These are phyloP conservation scores for Yamadazyma philogaea DNA, from an alignment of 805 yeast genomes.

Conservation along the genomic window DNA sequence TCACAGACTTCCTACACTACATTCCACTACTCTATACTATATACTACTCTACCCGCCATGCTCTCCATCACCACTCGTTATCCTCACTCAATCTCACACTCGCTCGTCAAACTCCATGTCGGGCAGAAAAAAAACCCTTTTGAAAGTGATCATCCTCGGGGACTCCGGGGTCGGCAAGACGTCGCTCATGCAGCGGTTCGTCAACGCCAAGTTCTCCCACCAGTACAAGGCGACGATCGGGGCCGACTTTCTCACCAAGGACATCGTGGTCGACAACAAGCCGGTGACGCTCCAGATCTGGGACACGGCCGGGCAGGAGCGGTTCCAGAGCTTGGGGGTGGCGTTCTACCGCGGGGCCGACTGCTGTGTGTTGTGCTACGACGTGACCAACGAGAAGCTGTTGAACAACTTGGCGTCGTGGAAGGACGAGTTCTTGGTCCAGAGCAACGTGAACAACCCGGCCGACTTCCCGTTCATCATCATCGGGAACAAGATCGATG, in stretches of 20 bases:
- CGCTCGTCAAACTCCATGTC: constrained; percentile 41
- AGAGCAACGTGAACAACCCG: constrained; percentile 90
- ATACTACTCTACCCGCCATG: too few relatives aligned
- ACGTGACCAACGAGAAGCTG: constrained; percentile 91
- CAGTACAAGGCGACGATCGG: constrained; percentile 98
- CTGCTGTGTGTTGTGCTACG: constrained; percentile 94
- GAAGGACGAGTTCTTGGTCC: constrained; percentile 94
- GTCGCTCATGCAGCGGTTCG: constrained; percentile 95
- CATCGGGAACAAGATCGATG: constrained; percentile 91
- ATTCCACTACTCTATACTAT: too few relatives aligned
- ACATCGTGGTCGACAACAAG: constrained; percentile 79
- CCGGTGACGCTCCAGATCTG: constrained; percentile 82
- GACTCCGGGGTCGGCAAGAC: constrained; percentile 98
- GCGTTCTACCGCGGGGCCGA: constrained; percentile 98
- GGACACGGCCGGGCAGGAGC: constrained; percentile 99
- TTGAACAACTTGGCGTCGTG: constrained; percentile 85
- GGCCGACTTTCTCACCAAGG: constrained; percentile 94
- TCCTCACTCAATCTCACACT: too few relatives aligned
- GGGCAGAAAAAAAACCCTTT: constrained; percentile 68
- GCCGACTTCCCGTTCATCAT: constrained; percentile 95
- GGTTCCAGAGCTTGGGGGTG: constrained; percentile 94
- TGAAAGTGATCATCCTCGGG: constrained; percentile 88
- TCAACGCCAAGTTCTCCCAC: constrained; percentile 88
- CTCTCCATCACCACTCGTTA: too few relatives aligned
- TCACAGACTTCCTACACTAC: too few relatives aligned